Conservation (phyloP, 495 filamentous ascomycete genomes). For the Xylaria acuta region DNA sequence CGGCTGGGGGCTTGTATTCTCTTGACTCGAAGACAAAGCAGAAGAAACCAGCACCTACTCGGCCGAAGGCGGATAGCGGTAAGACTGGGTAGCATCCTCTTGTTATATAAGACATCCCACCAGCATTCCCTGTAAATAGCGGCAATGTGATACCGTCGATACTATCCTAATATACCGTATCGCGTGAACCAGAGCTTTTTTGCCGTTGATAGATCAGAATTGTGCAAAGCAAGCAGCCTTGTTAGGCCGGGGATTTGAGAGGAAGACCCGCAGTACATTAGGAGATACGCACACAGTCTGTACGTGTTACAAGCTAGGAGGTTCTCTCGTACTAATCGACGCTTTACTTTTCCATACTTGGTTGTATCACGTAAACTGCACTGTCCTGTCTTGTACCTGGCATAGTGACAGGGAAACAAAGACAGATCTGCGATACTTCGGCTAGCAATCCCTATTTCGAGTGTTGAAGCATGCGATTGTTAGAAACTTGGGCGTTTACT, state of each 20-base stretch:
- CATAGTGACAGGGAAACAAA: neutral
- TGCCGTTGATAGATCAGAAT: neutral
- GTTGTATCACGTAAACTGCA: neutral
- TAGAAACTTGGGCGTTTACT: neutral
- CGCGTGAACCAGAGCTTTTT: neutral
- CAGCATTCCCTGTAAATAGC: neutral
- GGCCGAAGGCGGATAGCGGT: conserved; percentile 31
- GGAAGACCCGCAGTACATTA: neutral
- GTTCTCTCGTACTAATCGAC: neutral
- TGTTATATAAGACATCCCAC: neutral
- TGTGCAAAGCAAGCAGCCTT: neutral
- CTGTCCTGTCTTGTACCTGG: neutral
- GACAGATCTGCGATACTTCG: neutral
- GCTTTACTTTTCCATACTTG: neutral
- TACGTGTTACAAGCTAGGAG: neutral
- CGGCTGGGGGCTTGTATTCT: conserved; percentile 86
- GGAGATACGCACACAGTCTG: neutral
- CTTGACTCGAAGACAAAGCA: conserved; percentile 64
- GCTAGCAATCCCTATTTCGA: neutral
- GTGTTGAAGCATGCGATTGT: neutral
- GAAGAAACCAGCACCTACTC: conserved; percentile 23
- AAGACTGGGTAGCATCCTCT: conserved; percentile 32
- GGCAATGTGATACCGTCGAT: neutral
- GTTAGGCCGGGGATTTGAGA: neutral
- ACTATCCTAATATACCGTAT: neutral